Evolutionary conservation across 2,329 filamentous ascomycete species (phyloP), one percentile per base, ranked within the genome.

Genomic region (Mycosphaerelloides madeirae): DNA sequence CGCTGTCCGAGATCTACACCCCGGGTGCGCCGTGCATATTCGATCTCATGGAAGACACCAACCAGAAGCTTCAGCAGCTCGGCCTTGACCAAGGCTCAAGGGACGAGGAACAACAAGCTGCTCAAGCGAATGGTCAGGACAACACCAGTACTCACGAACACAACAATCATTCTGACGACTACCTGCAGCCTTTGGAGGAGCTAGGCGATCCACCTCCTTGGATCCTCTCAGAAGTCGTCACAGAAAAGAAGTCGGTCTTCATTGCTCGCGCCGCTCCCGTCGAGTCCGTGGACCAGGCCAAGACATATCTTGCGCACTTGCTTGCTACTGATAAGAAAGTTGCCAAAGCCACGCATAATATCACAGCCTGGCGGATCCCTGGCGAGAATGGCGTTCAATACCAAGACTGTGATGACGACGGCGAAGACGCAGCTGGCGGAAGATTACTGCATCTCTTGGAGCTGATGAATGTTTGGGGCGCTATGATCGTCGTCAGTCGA

Each of bases 331-430:
- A 97, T 67, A 89, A 85, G 68, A 88, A 86, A 56, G 83, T 88
- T 29, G 83, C 88, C n/a, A 73, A 77, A 36, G 93, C 93, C 3
- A 89, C 91, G 48, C 93, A 98, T 66, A 97, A 97, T 65, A 96
- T 98, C 62, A 90, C 85, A 15, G 91, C 91, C 1, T 97, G 89
- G 87, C 80, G 93, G 9, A 90, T 97, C 43, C 79, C 78, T 22
- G 79, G 78, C 0, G 58, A 67, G 0, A 69, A 71, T 4, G 75
- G 52, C 5, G 58, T 57, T 33, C 57, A 60, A n/a, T 88, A 83
- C 55, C 90, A 97, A 65, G 93, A 98, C 67, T 96, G 84, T 62
- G 87, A 98, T 59, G 93, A 98, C 59, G 93, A 98, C 64, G 93
- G 93, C 2, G 93, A 98, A 74, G 86, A 86, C 19, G 93, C 93